phyloP scores from a whole-genome alignment of 2,329 filamentous ascomycete species.

The Aspergillus alliaceus region DNA sequence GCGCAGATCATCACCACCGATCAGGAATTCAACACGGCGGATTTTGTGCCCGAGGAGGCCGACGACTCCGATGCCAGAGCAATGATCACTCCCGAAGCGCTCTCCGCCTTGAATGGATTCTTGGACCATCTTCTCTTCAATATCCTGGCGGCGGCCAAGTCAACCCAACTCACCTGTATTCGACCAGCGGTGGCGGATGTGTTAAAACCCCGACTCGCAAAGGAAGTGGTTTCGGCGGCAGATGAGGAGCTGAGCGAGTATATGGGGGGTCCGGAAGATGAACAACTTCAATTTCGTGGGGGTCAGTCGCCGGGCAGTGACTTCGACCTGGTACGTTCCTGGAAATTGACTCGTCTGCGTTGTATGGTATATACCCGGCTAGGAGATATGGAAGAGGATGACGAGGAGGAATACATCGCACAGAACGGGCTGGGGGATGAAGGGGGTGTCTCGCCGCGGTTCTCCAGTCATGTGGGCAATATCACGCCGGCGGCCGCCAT shows the following conservation, averaged over 20 bases:
- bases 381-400: constrained; percentile 96
- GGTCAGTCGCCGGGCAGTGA: constrained; percentile 54
- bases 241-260: constrained; percentile 88
- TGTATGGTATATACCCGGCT: constrained; percentile 99
- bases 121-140: constrained; percentile 92
- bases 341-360: constrained; percentile 87
- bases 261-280: constrained; percentile 74
- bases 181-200: constrained; percentile 83
- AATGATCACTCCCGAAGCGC: constrained; percentile 69
- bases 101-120: constrained; percentile 84
- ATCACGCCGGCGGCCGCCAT: constrained; percentile 92
- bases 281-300: constrained; percentile 63
- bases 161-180: constrained; percentile 72
- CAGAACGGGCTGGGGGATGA: constrained; percentile 69
- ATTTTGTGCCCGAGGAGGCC: constrained; percentile 68
- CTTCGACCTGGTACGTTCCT: constrained; percentile 90
- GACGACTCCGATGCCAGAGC: constrained; percentile 68
- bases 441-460: constrained; percentile 57
- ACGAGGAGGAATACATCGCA: constrained; percentile 85
- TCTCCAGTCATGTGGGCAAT: constrained; percentile 58
- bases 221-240: constrained; percentile 76
- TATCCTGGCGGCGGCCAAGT: constrained; percentile 76
- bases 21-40: constrained; percentile 71
- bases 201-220: constrained; percentile 83
- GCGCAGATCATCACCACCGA: constrained; percentile 90